A percentile compares a stretch with the other conserved stretches of the same genome.
These are phyloP conservation scores for cucumber (Cucumis sativus) DNA, from an alignment of 306 rosid genomes.

Conservation along the genomic window DNA sequence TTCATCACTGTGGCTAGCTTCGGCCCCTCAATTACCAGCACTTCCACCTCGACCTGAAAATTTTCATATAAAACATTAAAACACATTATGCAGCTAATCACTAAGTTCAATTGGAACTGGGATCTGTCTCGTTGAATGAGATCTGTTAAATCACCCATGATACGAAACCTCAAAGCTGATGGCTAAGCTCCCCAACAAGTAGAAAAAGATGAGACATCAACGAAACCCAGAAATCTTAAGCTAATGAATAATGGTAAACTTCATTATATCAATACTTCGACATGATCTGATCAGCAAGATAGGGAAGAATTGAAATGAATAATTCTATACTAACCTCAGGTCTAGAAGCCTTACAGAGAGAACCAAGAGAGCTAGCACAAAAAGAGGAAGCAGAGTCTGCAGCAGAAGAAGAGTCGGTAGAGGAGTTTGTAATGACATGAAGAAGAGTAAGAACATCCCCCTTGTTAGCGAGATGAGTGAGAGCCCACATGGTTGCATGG, in stretches of 20 bases:
- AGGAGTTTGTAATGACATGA: slow-evolving; percentile 38
- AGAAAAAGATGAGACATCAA: too few species aligned
- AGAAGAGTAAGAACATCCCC: slow-evolving; percentile 82
- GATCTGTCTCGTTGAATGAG: neutral
- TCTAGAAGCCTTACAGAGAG: slow-evolving; percentile 74
- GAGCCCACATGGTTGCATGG: slow-evolving; percentile 95
- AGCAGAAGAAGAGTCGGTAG: slow-evolving; percentile 7
- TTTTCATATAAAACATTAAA: neutral
- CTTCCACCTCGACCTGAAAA: slow-evolving; percentile 81
- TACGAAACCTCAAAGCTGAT: too few species aligned
- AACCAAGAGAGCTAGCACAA: slow-evolving; percentile 50
- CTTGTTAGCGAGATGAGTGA: slow-evolving; percentile 64
- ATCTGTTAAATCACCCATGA: too few species aligned
- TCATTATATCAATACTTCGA: too few species aligned
- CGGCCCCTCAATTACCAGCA: slow-evolving; percentile 80
- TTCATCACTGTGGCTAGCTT: slow-evolving; percentile 57
- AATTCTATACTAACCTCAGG: slow-evolving; percentile 48
- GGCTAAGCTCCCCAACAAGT: too few species aligned
- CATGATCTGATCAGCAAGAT: neutral
- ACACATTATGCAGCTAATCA: neutral
- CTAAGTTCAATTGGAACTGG: neutral
- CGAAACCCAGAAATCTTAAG: too few species aligned
- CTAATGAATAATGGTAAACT: too few species aligned
- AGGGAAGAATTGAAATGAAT: neutral
- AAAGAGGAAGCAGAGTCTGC: slow-evolving; percentile 17